Percentiles rank a stretch among this genome's conserved stretches.
These are phyloP conservation scores for Populus ilicifolia DNA, from an alignment of 345 rosid genomes.

Conservation along the genomic window DNA sequence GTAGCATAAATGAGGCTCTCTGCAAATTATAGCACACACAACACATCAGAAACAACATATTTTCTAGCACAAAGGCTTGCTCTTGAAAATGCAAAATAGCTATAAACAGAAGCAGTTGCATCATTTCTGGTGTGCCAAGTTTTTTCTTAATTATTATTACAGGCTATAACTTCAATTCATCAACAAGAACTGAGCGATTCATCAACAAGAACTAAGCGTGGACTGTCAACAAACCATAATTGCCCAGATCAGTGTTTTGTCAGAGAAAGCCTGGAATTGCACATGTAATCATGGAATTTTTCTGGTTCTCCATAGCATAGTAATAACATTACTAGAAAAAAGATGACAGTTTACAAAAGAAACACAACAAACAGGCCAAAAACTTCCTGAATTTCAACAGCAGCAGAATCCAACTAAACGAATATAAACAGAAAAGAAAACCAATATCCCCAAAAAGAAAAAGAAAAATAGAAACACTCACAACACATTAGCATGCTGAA, in stretches of 20 bases:
- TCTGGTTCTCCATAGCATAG: background rate
- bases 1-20: background rate
- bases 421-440: background rate
- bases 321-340: background rate
- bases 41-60: background rate
- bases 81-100: background rate
- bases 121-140: background rate
- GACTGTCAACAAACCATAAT: background rate
- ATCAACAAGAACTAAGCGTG: background rate
- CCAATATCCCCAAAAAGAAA: background rate
- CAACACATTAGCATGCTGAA: slow-evolving; percentile 47
- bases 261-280: background rate
- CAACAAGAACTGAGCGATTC: too few relatives aligned
- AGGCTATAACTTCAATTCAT: too few relatives aligned
- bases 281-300: background rate
- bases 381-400: background rate
- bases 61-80: background rate
- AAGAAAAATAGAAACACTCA: slow-evolving; percentile 16
- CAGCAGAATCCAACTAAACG: background rate
- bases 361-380: background rate
- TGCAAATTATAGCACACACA: background rate
- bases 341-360: background rate
- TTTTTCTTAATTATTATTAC: too few relatives aligned
- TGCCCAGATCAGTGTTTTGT: background rate
- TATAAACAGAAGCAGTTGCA: background rate